These are phyloP conservation scores for Cercospora berteroae DNA, from an alignment of 2,329 filamentous ascomycete genomes.

Conservation along the genomic window DNA sequence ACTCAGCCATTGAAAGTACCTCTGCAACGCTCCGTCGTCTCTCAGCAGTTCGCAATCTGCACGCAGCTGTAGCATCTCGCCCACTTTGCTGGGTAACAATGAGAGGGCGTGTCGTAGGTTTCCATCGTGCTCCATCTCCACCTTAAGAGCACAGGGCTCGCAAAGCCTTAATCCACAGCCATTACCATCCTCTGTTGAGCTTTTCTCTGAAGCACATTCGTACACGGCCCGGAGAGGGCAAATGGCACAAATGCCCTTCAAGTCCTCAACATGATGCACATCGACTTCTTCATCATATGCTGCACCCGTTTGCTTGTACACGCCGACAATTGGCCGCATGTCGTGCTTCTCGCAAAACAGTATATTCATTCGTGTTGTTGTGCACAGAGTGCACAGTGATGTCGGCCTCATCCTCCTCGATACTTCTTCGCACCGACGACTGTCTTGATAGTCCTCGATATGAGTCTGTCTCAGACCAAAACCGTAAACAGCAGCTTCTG, in stretches of 20 bases:
- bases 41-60: slow-evolving; percentile 39
- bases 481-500: slow-evolving; percentile 41
- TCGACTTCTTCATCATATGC: slow-evolving; percentile 28
- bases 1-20: slow-evolving; percentile 17
- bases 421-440: background rate
- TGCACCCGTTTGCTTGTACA: slow-evolving; percentile 8
- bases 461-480: slow-evolving; percentile 33
- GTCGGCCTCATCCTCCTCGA: background rate
- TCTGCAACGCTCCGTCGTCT: slow-evolving; percentile 34
- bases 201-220: slow-evolving; percentile 33
- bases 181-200: background rate
- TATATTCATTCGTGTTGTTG: slow-evolving; percentile 37
- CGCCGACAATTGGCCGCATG: slow-evolving; percentile 31
- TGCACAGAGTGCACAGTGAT: slow-evolving; percentile 36
- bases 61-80: slow-evolving; percentile 30
- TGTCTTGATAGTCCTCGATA: slow-evolving; percentile 34
- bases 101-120: slow-evolving; percentile 30
- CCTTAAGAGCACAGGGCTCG: slow-evolving; percentile 28
- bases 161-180: slow-evolving; percentile 39
- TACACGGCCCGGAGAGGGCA: slow-evolving; percentile 43
- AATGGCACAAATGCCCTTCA: slow-evolving; percentile 42
- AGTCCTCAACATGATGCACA: slow-evolving; percentile 7
- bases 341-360: slow-evolving; percentile 38
- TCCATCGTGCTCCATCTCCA: slow-evolving; percentile 27
- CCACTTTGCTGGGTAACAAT: slow-evolving; percentile 15